Conservation (phyloP, 108 stramenopile genomes). For the Bacterosira constricta region DNA sequence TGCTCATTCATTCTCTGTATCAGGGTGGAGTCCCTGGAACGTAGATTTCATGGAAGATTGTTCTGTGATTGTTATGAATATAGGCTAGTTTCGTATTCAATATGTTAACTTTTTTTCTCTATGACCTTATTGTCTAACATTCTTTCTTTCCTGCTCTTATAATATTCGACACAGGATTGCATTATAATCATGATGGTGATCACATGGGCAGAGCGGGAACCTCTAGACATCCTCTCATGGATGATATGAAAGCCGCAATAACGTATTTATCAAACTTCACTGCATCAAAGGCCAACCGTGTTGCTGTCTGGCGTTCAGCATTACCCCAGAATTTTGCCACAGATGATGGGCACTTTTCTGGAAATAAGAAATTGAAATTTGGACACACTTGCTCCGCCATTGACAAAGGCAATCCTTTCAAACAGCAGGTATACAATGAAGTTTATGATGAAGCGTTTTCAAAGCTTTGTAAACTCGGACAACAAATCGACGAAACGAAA, state of each 20-base stretch:
- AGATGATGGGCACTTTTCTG: constrained; percentile 15
- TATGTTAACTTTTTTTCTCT: too few species aligned
- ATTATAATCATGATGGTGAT: constrained; percentile 7
- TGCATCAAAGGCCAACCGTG: neutral
- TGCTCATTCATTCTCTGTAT: too few species aligned
- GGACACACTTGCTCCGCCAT: constrained; percentile 5
- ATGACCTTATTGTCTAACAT: too few species aligned
- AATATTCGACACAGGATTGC: too few species aligned
- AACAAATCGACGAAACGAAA: neutral
- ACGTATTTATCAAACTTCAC: constrained; percentile 22
- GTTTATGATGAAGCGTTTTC: constrained; percentile 14
- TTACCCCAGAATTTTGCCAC: constrained; percentile 25
- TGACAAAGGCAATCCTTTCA: neutral
- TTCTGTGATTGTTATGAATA: constrained; percentile 11
- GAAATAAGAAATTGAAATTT: constrained; percentile 1
- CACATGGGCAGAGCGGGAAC: constrained; percentile 8
- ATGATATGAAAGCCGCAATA: constrained; percentile 20
- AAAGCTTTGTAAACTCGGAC: neutral
- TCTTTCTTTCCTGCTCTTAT: too few species aligned
- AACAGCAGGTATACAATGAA: constrained; percentile 15
- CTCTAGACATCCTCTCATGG: constrained; percentile 1
- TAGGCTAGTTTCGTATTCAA: too few species aligned
- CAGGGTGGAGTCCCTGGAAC: constrained; percentile 27
- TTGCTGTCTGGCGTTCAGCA: constrained; percentile 25
- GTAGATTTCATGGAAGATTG: constrained; percentile 28